Evolutionary conservation across 106 monocot genomes (phyloP).

Genomic region (Xerophyta viscosa): DNA sequence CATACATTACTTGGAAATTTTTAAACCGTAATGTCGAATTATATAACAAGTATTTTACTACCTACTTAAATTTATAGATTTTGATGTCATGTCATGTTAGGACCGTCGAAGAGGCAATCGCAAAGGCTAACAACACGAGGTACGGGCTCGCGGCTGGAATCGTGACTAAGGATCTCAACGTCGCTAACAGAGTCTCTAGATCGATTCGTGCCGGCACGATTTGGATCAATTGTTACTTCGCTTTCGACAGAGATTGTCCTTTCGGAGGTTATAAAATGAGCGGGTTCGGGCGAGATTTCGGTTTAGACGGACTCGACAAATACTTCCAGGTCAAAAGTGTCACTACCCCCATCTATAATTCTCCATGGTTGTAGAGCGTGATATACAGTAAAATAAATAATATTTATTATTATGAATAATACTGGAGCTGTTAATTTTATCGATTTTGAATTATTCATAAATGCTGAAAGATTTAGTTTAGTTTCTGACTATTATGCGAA

Average conservation of each 20-base stretch:
- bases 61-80: too few relatives aligned
- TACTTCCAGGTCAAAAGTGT: constrained; percentile 25
- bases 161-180: constrained; percentile 31
- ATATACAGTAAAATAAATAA: too few relatives aligned
- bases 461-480: too few relatives aligned
- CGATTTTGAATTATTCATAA: too few relatives aligned
- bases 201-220: constrained; percentile 23
- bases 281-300: constrained; percentile 29
- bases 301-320: constrained; percentile 18
- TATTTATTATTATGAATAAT: too few relatives aligned
- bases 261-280: constrained; percentile 41
- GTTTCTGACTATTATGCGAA: too few relatives aligned
- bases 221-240: constrained; percentile 41
- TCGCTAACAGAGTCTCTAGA: constrained; percentile 27
- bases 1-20: too few relatives aligned
- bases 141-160: constrained; percentile 32
- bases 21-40: too few relatives aligned
- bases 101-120: constrained; percentile 34
- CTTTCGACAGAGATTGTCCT: constrained; percentile 19
- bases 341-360: constrained; percentile 24
- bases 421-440: too few relatives aligned
- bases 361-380: constrained; percentile 22
- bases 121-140: constrained; percentile 22
- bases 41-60: too few relatives aligned
- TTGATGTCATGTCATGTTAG: too few relatives aligned